Percentiles rank a stretch among this genome's conserved stretches.
Conservation (phyloP, 2,329 filamentous ascomycete genomes). For the Diplodia corticola region DNA sequence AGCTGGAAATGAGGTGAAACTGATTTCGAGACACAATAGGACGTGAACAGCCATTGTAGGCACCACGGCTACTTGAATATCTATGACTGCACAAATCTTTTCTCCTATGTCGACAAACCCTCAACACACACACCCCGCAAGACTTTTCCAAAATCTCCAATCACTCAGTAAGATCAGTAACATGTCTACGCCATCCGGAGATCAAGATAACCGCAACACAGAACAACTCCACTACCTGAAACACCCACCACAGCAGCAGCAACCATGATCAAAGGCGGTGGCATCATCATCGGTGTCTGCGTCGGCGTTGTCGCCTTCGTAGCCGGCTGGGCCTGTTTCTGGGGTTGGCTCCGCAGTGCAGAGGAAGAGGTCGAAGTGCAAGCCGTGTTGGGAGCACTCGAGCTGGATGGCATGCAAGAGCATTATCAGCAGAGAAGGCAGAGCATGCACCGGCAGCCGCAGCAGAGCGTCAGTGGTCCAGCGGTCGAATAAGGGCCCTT, state of each 20-base stretch:
- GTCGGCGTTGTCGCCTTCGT: not conserved
- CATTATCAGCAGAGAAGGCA: not conserved
- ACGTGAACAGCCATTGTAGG: not conserved
- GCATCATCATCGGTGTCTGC: not conserved
- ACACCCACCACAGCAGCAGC: not conserved
- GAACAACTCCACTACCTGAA: not conserved
- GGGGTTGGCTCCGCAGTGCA: not conserved
- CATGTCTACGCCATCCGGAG: not conserved
- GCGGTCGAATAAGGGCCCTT: not conserved
- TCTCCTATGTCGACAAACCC: not conserved
- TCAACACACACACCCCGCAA: not conserved
- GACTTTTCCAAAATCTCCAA: not conserved
- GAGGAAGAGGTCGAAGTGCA: not conserved
- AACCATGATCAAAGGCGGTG: not conserved
- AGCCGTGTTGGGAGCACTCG: not conserved
- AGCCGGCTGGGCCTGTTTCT: not conserved
- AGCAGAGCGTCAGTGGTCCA: not conserved
- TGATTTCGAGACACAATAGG: not conserved
- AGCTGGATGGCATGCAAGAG: not conserved
- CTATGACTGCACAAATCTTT: not conserved
- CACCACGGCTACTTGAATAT: not conserved
- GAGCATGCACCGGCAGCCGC: not conserved
- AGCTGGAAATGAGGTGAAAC: not conserved
- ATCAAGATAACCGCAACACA: not conserved
- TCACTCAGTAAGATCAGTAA: not conserved